Base-by-base conservation (phyloP, 1,139 yeast species). In the Tardiomyces depauwii region DNA sequence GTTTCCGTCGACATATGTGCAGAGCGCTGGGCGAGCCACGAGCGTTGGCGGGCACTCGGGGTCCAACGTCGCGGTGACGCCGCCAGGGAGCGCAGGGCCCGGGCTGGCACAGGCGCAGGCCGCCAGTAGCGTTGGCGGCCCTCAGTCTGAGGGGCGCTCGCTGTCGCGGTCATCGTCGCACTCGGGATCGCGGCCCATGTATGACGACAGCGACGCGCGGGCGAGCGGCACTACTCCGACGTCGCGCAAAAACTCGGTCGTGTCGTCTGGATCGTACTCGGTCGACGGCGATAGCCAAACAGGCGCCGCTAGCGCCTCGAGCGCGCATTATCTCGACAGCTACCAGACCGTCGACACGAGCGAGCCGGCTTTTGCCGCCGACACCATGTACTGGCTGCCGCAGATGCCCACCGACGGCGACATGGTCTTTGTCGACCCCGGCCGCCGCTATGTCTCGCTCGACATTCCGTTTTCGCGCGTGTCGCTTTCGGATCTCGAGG, bases 1-100 rank as follows among this genome's bases (percentile, higher is more conserved):
- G 66, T 64, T 64, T 49, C 68, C 67, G 16, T 57, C 62, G 28
- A 60, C 61, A 43, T 62, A 53, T 48, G 61, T 60, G 14, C 55
- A 11, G n/a, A 28, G 32, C 32, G 14, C 32, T 10, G 32, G 32
- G 32, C 32, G 32, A 2, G 32, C 32, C 32, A 10, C 11, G 32
- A 28, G 32, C 13, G 6, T 12, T 6, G 11, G 32, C 32, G 32
- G 32, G 25, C 25, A 21, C 7, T 21, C 25, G 25, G 7, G 7
- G 25, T 21, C 25, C 4, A 21, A 21, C 7, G 25, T 7, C 4
- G 25, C 25, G 7, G 25, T 21, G 25, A n/a, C n/a, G n/a, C n/a
- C n/a, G n/a, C n/a, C n/a, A n/a, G n/a, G n/a, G n/a, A n/a, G n/a
- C n/a, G n/a, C n/a, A n/a, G n/a, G n/a, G n/a, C n/a, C n/a, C n/a